These are phyloP conservation scores for Venturia nashicola DNA, from an alignment of 2,329 filamentous ascomycete genomes.

Conservation along the genomic window DNA sequence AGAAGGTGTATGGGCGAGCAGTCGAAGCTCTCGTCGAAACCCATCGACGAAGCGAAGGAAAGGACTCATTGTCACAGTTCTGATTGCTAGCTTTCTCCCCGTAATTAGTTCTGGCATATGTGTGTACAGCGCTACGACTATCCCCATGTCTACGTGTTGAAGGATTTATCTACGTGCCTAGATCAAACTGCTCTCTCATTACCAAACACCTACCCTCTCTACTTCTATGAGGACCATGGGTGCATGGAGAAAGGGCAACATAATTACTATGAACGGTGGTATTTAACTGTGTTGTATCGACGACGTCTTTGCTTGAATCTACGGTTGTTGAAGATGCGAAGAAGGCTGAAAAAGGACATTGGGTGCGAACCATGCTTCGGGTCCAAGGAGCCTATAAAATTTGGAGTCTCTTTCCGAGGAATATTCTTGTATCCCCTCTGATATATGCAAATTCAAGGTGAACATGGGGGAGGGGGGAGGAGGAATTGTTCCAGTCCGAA, in stretches of 20 bases:
- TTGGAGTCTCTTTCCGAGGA: too few relatives aligned
- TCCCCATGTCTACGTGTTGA: constrained; percentile 51
- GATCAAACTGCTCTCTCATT: constrained; percentile 43
- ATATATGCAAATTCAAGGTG: too few relatives aligned
- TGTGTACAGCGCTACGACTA: constrained; percentile 56
- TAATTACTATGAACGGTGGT: constrained; percentile 12
- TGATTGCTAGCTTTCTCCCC: background rate
- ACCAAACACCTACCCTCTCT: constrained; percentile 50
- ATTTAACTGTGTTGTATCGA: background rate
- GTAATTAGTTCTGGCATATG: constrained; percentile 40
- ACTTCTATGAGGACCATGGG: constrained; percentile 37
- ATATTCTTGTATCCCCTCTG: too few relatives aligned
- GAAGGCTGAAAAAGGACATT: too few relatives aligned
- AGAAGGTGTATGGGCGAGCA: background rate
- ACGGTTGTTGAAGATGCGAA: too few relatives aligned
- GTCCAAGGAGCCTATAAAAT: too few relatives aligned
- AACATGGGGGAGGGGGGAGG: too few relatives aligned
- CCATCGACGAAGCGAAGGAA: background rate
- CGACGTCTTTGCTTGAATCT: background rate
- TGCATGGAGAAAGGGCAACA: constrained; percentile 55
- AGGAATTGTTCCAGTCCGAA: too few relatives aligned
- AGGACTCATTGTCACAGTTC: background rate
- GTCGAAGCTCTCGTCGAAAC: too few relatives aligned
- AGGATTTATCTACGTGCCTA: constrained; percentile 56
- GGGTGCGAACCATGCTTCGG: too few relatives aligned